Conservation (phyloP, 1,139 yeast species). For the Candida pseudoviswanathii region DNA sequence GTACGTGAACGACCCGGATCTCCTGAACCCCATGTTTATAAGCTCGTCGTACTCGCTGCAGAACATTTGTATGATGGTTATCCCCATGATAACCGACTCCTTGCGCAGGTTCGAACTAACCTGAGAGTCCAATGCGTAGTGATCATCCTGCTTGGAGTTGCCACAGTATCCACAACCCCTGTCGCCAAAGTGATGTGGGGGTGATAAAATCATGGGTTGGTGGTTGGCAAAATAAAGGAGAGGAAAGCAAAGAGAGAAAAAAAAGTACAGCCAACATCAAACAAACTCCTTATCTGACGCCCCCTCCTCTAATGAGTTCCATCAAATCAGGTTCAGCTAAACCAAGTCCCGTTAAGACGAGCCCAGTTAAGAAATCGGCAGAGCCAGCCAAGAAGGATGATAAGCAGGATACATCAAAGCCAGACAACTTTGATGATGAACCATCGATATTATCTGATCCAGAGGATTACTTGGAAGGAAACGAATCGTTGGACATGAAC, state of each 20-base stretch:
- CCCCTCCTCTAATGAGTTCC: neutral
- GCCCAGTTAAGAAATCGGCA: slow-evolving; percentile 19
- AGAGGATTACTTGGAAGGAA: slow-evolving; percentile 51
- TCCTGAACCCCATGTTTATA: slow-evolving; percentile 73
- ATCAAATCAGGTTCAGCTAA: neutral
- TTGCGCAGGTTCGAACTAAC: slow-evolving; percentile 18
- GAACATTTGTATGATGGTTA: slow-evolving; percentile 48
- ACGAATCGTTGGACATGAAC: slow-evolving; percentile 67
- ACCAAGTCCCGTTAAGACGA: slow-evolving; percentile 16
- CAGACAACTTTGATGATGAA: slow-evolving; percentile 28
- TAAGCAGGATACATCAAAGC: slow-evolving; percentile 5
- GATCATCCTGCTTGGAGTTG: slow-evolving; percentile 42
- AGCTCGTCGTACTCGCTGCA: slow-evolving; percentile 59
- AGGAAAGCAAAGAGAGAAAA: neutral
- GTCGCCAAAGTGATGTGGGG: slow-evolving; percentile 26
- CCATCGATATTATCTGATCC: slow-evolving; percentile 46
- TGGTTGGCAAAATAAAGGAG: neutral
- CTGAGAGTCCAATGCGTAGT: slow-evolving; percentile 37
- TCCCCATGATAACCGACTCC: slow-evolving; percentile 48
- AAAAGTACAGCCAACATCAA: neutral
- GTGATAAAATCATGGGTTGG: slow-evolving; percentile 9
- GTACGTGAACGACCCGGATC: slow-evolving; percentile 77
- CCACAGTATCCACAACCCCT: slow-evolving; percentile 67
- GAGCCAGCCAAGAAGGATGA: slow-evolving; percentile 13
- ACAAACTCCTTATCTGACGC: neutral